Base-by-base conservation (phyloP, 2,329 filamentous ascomycete species). In the Microdochium paspali region DNA sequence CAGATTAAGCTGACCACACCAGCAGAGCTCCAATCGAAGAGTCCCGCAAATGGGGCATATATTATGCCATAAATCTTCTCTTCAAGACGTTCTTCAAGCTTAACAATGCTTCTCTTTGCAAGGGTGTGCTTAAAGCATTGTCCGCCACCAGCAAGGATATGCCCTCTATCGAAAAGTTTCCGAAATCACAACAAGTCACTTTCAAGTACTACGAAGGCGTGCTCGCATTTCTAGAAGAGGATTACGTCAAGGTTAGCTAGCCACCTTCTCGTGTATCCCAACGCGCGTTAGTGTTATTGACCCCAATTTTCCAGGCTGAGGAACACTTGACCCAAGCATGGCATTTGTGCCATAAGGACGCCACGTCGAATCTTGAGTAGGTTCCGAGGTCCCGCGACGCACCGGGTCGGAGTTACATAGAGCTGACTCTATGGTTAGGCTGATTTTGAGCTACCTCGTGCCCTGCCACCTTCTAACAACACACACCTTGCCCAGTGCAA, bases 71-170 rank as follows among this genome's bases (percentile, higher is more conserved):
- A 60, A 97, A 95, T 61, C 77, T 98, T 7, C 74, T 96, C 13
- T 98, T 98, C 79, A 97, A 97, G 68, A 97, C 90, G 1, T 96
- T 97, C 66, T 98, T 98, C 73, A 94, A 88, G 71, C 74, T 97
- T 53, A 95, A 95, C 67, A 87, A 86, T 28, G 85, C 94, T 49
- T 83, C 82, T n/a, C 73, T 97, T 20, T 95, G 85, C 18, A 90
- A 93, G 62, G 96, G 93, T 54, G 84, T 97, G 45, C 73, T 98
- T 44, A 87, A 85, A 55, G 90, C 89, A 0, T 74, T 98, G 44
- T 77, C 84, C 44, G 90, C 90, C 12, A 84, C 86, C 47, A 70
- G 73, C 50, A 77, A 80, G 42, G 91, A 98, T 58, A 85, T 98
- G 70, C 93, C 93, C 1, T 71, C 79, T 0, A 72, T 96, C 25